Percentiles rank a stretch among this genome's conserved stretches.
phyloP scores from a whole-genome alignment of 2,329 filamentous ascomycete species.

The Trichoderma asperellum region DNA sequence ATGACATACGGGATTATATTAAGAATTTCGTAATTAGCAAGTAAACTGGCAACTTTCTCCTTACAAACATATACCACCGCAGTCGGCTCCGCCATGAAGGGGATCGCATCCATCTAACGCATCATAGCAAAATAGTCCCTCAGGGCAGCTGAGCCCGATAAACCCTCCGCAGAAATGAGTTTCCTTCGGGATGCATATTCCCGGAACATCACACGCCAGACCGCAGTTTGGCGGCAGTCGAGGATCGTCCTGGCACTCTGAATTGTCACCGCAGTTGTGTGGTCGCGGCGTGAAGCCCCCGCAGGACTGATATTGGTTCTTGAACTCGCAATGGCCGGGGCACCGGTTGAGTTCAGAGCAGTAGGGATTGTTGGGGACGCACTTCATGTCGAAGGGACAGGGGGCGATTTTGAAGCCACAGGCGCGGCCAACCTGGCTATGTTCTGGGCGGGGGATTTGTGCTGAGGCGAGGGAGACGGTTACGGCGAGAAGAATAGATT shows the following conservation, averaged over 20 bases:
- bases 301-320: constrained; percentile 40
- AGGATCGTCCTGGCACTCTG: constrained; percentile 42
- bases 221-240: constrained; percentile 39
- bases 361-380: constrained; percentile 32
- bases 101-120: constrained; percentile 39
- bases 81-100: constrained; percentile 38
- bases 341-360: constrained; percentile 39
- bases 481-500: constrained; percentile 32
- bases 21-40: too few species aligned
- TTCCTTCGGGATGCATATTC: constrained; percentile 40
- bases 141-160: constrained; percentile 35
- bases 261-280: constrained; percentile 34
- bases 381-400: constrained; percentile 36
- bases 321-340: constrained; percentile 38
- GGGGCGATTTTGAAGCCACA: constrained; percentile 41
- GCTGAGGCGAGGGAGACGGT: constrained; percentile 32
- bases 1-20: too few species aligned
- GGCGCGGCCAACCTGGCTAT: constrained; percentile 15
- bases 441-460: constrained; percentile 27
- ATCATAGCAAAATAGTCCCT: constrained; percentile 40
- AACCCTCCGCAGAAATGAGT: constrained; percentile 37
- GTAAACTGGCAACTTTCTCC: not conserved
- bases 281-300: constrained; percentile 39
- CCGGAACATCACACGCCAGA: constrained; percentile 42
- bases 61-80: constrained; percentile 40